phyloP scores from a whole-genome alignment of 176 grass and related monocot species.

The Calamus simplicifolius region DNA sequence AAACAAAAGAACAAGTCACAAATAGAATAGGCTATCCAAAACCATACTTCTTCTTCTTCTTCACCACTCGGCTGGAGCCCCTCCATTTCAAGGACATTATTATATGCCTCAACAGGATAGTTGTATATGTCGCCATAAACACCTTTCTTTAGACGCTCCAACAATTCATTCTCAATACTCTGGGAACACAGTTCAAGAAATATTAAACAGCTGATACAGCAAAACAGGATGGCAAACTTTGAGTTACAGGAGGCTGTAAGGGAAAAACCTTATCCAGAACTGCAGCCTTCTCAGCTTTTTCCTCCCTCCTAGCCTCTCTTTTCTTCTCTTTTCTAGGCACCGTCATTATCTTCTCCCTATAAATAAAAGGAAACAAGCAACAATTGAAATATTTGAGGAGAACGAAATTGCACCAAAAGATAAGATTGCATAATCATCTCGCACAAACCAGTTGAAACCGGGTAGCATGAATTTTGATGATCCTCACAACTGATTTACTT shows the following conservation, averaged over 20 bases:
- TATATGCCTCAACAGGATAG: slow-evolving; percentile 32
- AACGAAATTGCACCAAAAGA: no score
- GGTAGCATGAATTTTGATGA: no score
- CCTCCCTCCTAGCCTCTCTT: slow-evolving; percentile 51
- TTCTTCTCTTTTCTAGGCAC: slow-evolving; percentile 64
- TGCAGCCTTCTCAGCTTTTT: slow-evolving; percentile 82
- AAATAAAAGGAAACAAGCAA: background rate
- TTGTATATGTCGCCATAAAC: slow-evolving; percentile 89
- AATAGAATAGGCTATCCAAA: slow-evolving; percentile 16
- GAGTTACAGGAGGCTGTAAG: background rate
- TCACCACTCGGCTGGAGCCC: slow-evolving; percentile 24
- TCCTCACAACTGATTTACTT: no score
- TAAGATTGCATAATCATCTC: no score
- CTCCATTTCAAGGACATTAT: slow-evolving; percentile 36
- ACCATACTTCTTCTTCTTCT: slow-evolving; percentile 41
- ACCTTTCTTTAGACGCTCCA: slow-evolving; percentile 82
- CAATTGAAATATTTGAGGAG: background rate
- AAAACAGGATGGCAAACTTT: background rate
- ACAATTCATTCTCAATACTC: slow-evolving; percentile 81
- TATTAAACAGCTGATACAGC: background rate
- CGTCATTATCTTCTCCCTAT: slow-evolving; percentile 92
- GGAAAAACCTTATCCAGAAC: slow-evolving; percentile 67
- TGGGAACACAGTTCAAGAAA: slow-evolving; percentile 18
- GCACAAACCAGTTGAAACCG: no score
- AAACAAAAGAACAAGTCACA: background rate